These are phyloP conservation scores for Ogataea corticis DNA, from an alignment of 805 yeast genomes.

Conservation along the genomic window DNA sequence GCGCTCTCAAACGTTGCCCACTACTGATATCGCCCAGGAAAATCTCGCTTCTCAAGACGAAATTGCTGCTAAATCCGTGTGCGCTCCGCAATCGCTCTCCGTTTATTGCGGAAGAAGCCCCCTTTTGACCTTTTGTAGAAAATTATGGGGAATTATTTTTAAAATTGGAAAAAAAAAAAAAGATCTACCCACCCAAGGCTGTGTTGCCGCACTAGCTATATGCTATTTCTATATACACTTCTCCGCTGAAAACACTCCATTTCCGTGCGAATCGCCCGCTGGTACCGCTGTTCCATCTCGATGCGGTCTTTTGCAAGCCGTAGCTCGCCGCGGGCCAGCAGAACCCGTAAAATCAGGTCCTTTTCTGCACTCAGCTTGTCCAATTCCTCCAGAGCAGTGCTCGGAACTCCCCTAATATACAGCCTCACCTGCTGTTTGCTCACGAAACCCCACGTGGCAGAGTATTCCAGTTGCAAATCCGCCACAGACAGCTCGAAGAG, in stretches of 20 bases:
- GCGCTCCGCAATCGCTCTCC: too few relatives aligned
- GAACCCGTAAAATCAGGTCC: constrained; percentile 69
- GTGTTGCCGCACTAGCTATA: background rate
- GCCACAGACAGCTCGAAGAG: constrained; percentile 17
- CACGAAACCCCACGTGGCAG: constrained; percentile 25
- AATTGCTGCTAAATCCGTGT: too few relatives aligned
- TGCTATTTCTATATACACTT: background rate
- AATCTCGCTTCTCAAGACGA: too few relatives aligned
- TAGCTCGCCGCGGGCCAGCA: constrained; percentile 47
- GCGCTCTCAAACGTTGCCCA: too few relatives aligned
- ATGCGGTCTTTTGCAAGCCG: constrained; percentile 26
- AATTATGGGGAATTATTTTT: too few relatives aligned
- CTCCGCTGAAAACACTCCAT: constrained; percentile 15
- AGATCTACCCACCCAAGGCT: background rate
- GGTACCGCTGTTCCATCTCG: constrained; percentile 32
- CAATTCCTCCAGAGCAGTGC: constrained; percentile 38
- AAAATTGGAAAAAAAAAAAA: too few relatives aligned
- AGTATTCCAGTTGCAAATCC: constrained; percentile 22
- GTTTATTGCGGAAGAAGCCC: too few relatives aligned
- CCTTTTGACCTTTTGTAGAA: too few relatives aligned
- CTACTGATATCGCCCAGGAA: too few relatives aligned
- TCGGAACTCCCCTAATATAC: constrained; percentile 13
- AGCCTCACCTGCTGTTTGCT: constrained; percentile 22
- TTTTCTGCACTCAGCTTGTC: constrained; percentile 41
- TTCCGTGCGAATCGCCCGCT: constrained; percentile 30